These are phyloP conservation scores for Tuber magnatum DNA, from an alignment of 495 filamentous ascomycete species.

Conservation along the genomic window DNA sequence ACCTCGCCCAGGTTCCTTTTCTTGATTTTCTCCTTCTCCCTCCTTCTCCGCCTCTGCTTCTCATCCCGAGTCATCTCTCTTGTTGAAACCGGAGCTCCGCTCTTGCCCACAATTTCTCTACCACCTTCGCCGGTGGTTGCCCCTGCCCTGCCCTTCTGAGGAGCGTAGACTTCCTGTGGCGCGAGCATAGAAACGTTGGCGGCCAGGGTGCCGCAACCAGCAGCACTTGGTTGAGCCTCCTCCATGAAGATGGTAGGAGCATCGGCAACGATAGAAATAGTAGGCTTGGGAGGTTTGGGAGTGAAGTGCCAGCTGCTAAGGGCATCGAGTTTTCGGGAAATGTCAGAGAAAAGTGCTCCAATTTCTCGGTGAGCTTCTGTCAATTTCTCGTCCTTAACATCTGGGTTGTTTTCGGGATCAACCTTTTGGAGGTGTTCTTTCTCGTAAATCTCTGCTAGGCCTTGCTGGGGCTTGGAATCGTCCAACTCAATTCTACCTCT, in stretches of 20 bases:
- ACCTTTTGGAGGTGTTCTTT: constrained; percentile 73
- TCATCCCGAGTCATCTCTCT: constrained; percentile 91
- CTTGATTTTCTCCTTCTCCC: constrained; percentile 39
- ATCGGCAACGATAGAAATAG: constrained; percentile 78
- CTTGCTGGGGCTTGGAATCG: constrained; percentile 76
- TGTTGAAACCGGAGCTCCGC: constrained; percentile 68
- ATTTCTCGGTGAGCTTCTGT: constrained; percentile 81
- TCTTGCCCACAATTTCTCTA: constrained; percentile 67
- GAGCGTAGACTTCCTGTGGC: constrained; percentile 87
- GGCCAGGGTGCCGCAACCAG: constrained; percentile 62
- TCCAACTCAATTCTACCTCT: constrained; percentile 71
- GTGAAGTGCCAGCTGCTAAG: constrained; percentile 94
- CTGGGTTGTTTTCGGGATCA: constrained; percentile 72
- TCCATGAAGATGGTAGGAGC: constrained; percentile 88
- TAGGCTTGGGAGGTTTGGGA: constrained; percentile 70
- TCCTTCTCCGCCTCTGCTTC: constrained; percentile 66
- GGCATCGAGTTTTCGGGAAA: constrained; percentile 73
- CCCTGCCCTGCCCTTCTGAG: constrained; percentile 55
- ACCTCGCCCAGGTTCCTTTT: constrained; percentile 37
- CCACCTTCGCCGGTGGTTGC: constrained; percentile 43
- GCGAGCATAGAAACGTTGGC: constrained; percentile 63
- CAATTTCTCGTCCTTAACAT: constrained; percentile 71
- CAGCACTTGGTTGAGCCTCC: constrained; percentile 79
- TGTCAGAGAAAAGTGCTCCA: constrained; percentile 70
- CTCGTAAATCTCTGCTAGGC: constrained; percentile 89